Evolutionary conservation across 192 early-diverging fungal genomes (phyloP).

Genomic region (Backusella tarrabulga): DNA sequence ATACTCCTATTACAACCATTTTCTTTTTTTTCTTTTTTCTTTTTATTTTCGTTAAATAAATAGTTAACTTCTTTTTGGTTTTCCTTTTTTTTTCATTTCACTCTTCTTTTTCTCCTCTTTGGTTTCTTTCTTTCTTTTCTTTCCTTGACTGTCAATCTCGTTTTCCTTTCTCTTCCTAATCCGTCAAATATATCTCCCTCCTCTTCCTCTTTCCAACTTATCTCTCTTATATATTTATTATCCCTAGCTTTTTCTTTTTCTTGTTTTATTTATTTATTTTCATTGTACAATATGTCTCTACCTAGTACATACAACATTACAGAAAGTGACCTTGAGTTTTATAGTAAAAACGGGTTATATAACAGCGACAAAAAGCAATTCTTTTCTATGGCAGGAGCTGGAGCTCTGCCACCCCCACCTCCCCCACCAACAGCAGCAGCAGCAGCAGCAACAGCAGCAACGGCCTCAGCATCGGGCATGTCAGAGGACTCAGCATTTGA

Average conservation of each 20-base stretch:
- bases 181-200: not conserved
- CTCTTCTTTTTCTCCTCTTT: too few species aligned
- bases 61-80: not conserved
- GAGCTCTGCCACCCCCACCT: not conserved
- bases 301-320: not conserved
- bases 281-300: not conserved
- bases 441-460: not conserved
- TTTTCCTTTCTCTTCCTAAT: not conserved
- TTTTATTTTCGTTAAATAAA: slow-evolving; percentile 6
- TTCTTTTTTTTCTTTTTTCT: not conserved
- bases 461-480: not conserved
- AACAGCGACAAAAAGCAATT: not conserved
- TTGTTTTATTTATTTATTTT: slow-evolving; percentile 11
- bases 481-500: not conserved
- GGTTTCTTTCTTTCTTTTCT: not conserved
- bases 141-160: not conserved
- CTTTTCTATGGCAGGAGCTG: not conserved
- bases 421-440: not conserved
- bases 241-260: slow-evolving; percentile 10
- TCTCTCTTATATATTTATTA: not conserved
- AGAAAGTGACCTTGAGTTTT: not conserved
- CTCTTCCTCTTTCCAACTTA: not conserved
- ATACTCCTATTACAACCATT: not conserved
- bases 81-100: not conserved
- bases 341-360: not conserved